Evolutionary conservation across 331 rosid genomes (phyloP), one percentile per base, ranked within the genome.

Genomic region (Pyrus hybrid): DNA sequence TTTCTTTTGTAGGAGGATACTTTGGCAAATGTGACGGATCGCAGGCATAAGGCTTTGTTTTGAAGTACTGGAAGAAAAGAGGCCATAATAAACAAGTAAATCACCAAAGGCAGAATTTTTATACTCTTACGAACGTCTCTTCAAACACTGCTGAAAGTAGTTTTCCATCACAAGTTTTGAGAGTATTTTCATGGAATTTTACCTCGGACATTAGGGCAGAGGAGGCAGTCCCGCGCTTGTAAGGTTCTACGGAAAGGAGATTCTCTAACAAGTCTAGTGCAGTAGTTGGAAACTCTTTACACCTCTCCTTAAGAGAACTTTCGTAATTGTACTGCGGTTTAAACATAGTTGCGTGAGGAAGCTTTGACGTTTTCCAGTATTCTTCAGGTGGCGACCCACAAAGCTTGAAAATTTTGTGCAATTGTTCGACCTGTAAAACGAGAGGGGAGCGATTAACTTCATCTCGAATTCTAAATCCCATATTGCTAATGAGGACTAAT

Each of bases 301-400:
- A 92, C 81, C 86, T 90, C 60, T 92, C 97, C 22, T 41, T 49
- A 9, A 95, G 86, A 45, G 90, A 83, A 81, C 89, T 86, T 74
- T 92, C 96, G 26, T 95, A 90, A 20, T 81, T 77, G 69, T 85
- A 80, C 53, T 90, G 98, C 33, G 99, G 99, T 72, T 87, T 95
- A 73, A 92, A 95, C 97, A 88, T 91, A 29, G 96, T 84, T 66
- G 92, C 85, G 72, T 89, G 99, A 84, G 99, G 96, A 80, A 92
- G 97, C 83, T 85, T 92, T 22, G 75, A 77, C 67, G 78, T 92
- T 74, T 77, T 90, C 99, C 99, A 95, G 73, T 80, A 95, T 77
- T 95, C 99, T 13, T 92, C 98, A 25, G 91, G 73, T 49, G 99
- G 99, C 32, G 98, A 88, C 43, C 99, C 99, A 72, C 97, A 90